Percentiles rank a stretch among this genome's conserved stretches.
These are phyloP conservation scores for Glomus cerebriforme DNA, from an alignment of 192 early-diverging fungal species.

Conservation along the genomic window DNA sequence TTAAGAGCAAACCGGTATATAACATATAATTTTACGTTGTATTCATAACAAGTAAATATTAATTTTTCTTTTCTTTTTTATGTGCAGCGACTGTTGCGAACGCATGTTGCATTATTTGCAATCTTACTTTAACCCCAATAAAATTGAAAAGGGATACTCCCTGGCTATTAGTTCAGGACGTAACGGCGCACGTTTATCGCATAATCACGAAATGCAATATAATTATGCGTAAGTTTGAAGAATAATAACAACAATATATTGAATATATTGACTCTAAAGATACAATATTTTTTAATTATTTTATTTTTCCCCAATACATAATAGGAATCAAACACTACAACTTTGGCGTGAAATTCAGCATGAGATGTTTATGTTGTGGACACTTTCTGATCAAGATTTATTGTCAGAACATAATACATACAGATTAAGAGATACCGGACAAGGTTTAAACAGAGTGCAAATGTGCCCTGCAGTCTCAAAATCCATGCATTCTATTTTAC, in stretches of 20 bases:
- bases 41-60: not conserved
- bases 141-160: conserved; percentile 62
- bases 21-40: not conserved
- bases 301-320: not conserved
- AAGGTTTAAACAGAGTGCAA: conserved; percentile 96
- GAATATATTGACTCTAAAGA: not conserved
- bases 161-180: conserved; percentile 83
- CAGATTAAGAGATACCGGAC: conserved; percentile 93
- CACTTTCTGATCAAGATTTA: conserved; percentile 86
- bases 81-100: conserved; percentile 87
- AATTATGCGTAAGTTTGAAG: conserved; percentile 64
- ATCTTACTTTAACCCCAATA: conserved; percentile 66
- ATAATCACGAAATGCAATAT: conserved; percentile 92
- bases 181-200: conserved; percentile 86
- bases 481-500: conserved; percentile 87
- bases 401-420: conserved; percentile 71
- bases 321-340: conserved; percentile 79
- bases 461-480: conserved; percentile 78
- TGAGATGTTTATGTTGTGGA: conserved; percentile 98
- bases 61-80: not conserved
- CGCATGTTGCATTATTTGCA: conserved; percentile 83
- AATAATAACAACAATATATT: not conserved
- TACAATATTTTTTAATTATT: not conserved
- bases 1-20: conserved; percentile 74
- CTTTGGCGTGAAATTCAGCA: conserved; percentile 96